These are phyloP conservation scores for Fusarium nanum DNA, from an alignment of 2,329 filamentous ascomycete species.

Conservation along the genomic window DNA sequence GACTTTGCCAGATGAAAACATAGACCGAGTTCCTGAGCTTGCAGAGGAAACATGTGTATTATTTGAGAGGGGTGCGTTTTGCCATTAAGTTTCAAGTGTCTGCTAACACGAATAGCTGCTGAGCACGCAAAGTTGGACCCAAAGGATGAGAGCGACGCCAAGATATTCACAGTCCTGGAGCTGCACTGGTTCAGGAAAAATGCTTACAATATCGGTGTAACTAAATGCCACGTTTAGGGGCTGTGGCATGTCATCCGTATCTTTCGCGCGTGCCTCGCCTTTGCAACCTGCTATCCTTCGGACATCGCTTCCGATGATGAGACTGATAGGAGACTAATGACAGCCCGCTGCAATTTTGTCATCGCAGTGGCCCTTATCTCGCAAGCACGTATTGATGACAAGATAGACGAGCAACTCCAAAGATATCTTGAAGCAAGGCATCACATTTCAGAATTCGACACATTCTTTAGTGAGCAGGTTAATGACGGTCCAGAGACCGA, in stretches of 20 bases:
- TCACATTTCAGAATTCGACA: constrained; percentile 71
- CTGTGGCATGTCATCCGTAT: constrained; percentile 67
- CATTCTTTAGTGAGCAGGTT: constrained; percentile 64
- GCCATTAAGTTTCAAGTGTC: not conserved
- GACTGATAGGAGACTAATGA: constrained; percentile 67
- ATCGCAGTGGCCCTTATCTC: constrained; percentile 63
- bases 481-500: constrained; percentile 55
- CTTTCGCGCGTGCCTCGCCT: constrained; percentile 62
- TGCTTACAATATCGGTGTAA: constrained; percentile 80
- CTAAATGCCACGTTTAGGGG: constrained; percentile 66
- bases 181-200: constrained; percentile 88
- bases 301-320: constrained; percentile 56
- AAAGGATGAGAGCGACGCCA: constrained; percentile 56
- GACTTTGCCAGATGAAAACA: constrained; percentile 43
- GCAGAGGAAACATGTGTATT: constrained; percentile 65
- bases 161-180: constrained; percentile 71
- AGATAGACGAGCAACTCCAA: constrained; percentile 63
- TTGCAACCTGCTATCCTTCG: constrained; percentile 63
- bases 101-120: constrained; percentile 42
- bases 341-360: constrained; percentile 78
- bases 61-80: constrained; percentile 58
- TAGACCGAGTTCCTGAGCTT: constrained; percentile 23
- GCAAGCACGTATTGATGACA: constrained; percentile 64
- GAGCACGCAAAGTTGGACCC: constrained; percentile 50
- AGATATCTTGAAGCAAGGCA: constrained; percentile 71